Evolutionary conservation across 768 basidiomycete genomes (phyloP).

Genomic region (Candolleomyces efflorescens): DNA sequence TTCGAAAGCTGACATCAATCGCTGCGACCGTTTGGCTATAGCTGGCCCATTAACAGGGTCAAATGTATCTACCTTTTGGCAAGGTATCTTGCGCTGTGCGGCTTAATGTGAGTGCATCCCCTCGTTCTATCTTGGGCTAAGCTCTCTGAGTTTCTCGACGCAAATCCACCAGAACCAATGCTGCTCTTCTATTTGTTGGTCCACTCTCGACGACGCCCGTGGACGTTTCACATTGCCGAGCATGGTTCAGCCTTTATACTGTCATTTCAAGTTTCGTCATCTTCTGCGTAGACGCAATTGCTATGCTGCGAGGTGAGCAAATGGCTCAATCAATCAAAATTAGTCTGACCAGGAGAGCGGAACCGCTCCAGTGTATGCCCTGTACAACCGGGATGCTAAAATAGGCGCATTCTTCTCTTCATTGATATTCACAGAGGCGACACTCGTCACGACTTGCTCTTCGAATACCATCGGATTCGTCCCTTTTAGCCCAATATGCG

Average conservation of each 20-base stretch:
- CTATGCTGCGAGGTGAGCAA: slow-evolving; percentile 8
- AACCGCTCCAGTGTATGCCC: background rate
- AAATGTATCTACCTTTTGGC: background rate
- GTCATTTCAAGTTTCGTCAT: background rate
- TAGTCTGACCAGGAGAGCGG: background rate
- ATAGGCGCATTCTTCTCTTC: slow-evolving; percentile 8
- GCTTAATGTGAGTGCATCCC: background rate
- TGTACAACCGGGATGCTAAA: slow-evolving; percentile 5
- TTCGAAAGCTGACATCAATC: background rate
- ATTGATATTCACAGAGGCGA: slow-evolving; percentile 7
- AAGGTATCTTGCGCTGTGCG: background rate
- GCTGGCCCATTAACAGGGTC: background rate
- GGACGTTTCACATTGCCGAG: background rate
- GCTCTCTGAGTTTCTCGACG: too few relatives aligned
- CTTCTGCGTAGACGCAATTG: slow-evolving; percentile 5
- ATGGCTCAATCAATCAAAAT: background rate
- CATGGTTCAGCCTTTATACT: background rate
- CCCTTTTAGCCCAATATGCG: slow-evolving; percentile 3
- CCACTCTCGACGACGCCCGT: background rate
- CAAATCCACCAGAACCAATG: background rate
- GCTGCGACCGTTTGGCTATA: background rate
- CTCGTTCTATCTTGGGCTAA: background rate
- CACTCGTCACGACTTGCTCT: slow-evolving; percentile 8
- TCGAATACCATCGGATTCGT: background rate
- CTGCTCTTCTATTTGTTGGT: background rate